These are phyloP conservation scores for Fomitopsis palustris DNA, from an alignment of 1,284 basidiomycete genomes.

Conservation along the genomic window DNA sequence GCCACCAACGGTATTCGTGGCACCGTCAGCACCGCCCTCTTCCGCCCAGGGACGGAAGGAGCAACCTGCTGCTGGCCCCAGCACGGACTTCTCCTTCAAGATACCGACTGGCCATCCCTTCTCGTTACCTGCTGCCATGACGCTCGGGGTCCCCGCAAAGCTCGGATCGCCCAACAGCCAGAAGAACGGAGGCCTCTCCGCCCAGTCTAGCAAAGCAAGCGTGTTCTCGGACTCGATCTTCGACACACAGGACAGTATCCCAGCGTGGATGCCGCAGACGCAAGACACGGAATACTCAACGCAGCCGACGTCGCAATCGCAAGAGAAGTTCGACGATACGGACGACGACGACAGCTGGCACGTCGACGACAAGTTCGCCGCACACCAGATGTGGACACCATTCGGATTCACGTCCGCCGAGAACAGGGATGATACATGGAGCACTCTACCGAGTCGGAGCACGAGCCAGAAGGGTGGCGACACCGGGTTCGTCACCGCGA, in stretches of 20 bases:
- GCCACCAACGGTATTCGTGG: conserved; percentile 53
- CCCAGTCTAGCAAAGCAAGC: conserved; percentile 52
- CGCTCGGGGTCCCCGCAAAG: conserved; percentile 40
- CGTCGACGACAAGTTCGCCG: conserved; percentile 56
- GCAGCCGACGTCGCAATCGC: conserved; percentile 30
- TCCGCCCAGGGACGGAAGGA: conserved; percentile 6
- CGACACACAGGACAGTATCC: conserved; percentile 40
- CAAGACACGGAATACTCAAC: conserved; percentile 56
- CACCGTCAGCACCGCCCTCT: conserved; percentile 20
- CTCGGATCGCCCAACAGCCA: conserved; percentile 25
- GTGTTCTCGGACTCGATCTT: conserved; percentile 47
- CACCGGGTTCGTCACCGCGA: conserved; percentile 19
- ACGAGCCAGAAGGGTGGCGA: conserved; percentile 31
- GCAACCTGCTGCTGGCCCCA: conserved; percentile 2
- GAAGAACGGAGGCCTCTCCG: conserved; percentile 36
- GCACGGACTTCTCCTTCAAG: conserved; percentile 27
- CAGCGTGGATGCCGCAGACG: conserved; percentile 54
- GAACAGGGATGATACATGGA: conserved; percentile 64
- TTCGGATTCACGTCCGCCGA: conserved; percentile 32
- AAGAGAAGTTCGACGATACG: conserved; percentile 18
- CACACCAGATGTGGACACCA: conserved; percentile 55
- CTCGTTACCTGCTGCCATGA: conserved; percentile 39
- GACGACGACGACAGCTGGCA: conserved; percentile 59
- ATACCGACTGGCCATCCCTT: conserved; percentile 33
- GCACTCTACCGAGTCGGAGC: conserved; percentile 43